Percentiles rank a stretch among this genome's conserved stretches.
These are phyloP conservation scores for Vigna nakashimae DNA, from an alignment of 306 rosid species.

Conservation along the genomic window DNA sequence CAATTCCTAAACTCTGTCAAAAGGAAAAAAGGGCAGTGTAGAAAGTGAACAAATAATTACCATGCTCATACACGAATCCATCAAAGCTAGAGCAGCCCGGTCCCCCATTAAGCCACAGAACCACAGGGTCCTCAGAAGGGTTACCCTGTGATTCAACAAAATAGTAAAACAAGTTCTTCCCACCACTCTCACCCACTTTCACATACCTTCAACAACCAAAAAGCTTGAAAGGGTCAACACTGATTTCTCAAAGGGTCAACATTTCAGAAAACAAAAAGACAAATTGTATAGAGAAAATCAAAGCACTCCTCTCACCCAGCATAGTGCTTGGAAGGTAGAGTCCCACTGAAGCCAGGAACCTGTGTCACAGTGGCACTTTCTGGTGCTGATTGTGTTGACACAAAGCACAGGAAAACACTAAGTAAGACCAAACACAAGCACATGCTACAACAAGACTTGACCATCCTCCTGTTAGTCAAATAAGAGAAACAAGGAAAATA, in stretches of 20 bases:
- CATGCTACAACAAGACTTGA: not conserved
- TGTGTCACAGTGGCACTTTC: constrained; percentile 43
- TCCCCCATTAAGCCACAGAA: constrained; percentile 99
- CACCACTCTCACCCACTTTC: constrained; percentile 54
- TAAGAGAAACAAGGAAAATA: not conserved
- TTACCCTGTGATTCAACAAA: constrained; percentile 79
- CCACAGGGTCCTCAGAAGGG: constrained; percentile 85
- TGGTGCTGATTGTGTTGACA: constrained; percentile 47
- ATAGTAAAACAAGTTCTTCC: constrained; percentile 79
- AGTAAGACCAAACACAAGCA: constrained; percentile 34
- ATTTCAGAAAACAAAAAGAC: not conserved
- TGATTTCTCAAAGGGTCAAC: constrained; percentile 4
- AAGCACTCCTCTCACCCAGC: constrained; percentile 48
- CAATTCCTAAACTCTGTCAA: constrained; percentile 11
- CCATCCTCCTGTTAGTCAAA: constrained; percentile 10
- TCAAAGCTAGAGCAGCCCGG: constrained; percentile 98
- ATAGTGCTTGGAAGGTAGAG: constrained; percentile 53
- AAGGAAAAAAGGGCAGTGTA: not conserved
- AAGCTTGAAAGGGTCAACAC: not conserved
- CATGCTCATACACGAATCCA: constrained; percentile 97
- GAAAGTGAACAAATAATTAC: constrained; percentile 48
- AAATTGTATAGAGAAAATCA: not conserved
- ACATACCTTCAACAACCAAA: constrained; percentile 50
- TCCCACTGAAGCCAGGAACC: constrained; percentile 52
- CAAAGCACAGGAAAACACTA: constrained; percentile 38